Evolutionary conservation across 2,329 filamentous ascomycete species (phyloP), one percentile per base, ranked within the genome.

Genomic region (Colletotrichum liaoningense): DNA sequence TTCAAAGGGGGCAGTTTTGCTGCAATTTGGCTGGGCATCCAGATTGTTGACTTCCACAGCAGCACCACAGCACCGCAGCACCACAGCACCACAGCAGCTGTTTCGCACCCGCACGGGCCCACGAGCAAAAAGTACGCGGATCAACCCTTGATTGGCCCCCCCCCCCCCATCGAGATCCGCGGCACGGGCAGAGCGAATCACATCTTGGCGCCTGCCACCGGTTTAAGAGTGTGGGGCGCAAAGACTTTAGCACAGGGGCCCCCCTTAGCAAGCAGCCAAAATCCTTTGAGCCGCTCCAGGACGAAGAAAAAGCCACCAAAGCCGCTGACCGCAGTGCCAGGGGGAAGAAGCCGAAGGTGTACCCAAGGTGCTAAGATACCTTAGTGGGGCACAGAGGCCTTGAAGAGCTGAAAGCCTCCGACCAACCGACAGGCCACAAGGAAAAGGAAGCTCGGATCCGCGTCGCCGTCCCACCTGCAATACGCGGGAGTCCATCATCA

Each of bases 81-180:
- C 2, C 5, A 1, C 33, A 35, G 33, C 33, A 35, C 33, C 11
- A 35, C 33, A 35, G 35, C 35, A 42, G 38, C 19, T 49, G 71
- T 75, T 74, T 71, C 73, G 73, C 38, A 28, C 38, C 54, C 71
- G 73, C 73, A 66, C 57, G 28, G 66, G 33, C 66, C 73, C 19
- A 28, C 24, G 7, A 16, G 6, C 38, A 19, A 9, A n/a, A n/a
- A 33, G 9, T 26, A 54, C 8, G n/a, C 71, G 73, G 73, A 75
- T 67, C 54, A 74, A 74, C 49, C 54, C 5, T 16, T 71, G 52
- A 75, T 75, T 75, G 73, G 73, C 5, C 24, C 24, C 26, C n/a
- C 55, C 71, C 5, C 24, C 24, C 26, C n/a, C 55, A 42, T 8
- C 2, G 22, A 22, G 42, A 33, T 26, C 28, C 30, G n/a, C 42